Conservation (phyloP, 106 monocot genomes). For the Xerophyta viscosa region DNA sequence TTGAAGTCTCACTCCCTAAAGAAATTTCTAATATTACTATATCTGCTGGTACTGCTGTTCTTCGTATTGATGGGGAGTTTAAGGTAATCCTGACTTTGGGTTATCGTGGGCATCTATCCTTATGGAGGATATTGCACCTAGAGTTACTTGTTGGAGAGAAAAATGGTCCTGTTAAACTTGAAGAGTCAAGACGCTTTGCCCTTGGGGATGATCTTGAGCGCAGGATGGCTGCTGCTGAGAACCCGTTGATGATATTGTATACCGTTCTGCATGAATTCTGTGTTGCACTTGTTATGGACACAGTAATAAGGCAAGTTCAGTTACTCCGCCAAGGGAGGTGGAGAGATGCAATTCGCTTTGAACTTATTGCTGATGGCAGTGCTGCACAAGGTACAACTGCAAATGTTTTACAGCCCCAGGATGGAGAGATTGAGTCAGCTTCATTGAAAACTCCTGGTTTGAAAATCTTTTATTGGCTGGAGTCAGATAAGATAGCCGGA, state of each 20-base stretch:
- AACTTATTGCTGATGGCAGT: slow-evolving; percentile 64
- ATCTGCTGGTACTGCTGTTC: slow-evolving; percentile 59
- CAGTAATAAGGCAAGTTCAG: slow-evolving; percentile 81
- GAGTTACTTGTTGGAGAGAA: slow-evolving; percentile 93
- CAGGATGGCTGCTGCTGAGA: slow-evolving; percentile 83
- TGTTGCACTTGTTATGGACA: slow-evolving; percentile 92
- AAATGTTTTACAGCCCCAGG: slow-evolving; percentile 45
- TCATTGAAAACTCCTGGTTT: slow-evolving; percentile 73
- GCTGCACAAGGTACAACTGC: slow-evolving; percentile 41
- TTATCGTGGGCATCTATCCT: slow-evolving; percentile 75
- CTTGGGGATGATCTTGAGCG: slow-evolving; percentile 97
- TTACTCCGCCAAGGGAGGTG: slow-evolving; percentile 80
- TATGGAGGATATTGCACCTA: slow-evolving; percentile 95
- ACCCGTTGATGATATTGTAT: slow-evolving; percentile 74
- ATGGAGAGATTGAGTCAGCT: slow-evolving; percentile 57
- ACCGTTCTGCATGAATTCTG: slow-evolving; percentile 87
- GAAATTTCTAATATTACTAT: slow-evolving; percentile 69
- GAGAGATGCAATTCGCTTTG: slow-evolving; percentile 94
- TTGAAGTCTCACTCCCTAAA: slow-evolving; percentile 66
- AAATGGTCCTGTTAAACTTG: slow-evolving; percentile 59
- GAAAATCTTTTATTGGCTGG: slow-evolving; percentile 87
- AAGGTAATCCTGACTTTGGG: slow-evolving; percentile 86
- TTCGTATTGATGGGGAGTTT: slow-evolving; percentile 88
- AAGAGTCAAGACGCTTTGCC: slow-evolving; percentile 72
- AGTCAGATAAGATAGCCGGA: slow-evolving; percentile 37